phyloP scores from a whole-genome alignment of 140 eudicot species.

The Cichorium intybus region DNA sequence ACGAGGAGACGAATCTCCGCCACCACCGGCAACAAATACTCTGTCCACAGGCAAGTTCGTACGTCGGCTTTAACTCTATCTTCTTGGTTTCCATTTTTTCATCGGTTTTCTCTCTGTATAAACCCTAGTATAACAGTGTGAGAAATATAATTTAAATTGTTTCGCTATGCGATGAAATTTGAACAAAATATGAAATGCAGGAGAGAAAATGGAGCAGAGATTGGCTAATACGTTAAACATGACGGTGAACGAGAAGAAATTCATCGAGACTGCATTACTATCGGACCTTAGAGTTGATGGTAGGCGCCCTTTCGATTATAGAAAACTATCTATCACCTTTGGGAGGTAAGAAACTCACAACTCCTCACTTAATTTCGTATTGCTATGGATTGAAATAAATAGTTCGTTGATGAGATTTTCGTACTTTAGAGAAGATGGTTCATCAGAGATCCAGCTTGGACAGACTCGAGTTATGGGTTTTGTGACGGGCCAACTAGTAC shows the following conservation, averaged over 20 bases:
- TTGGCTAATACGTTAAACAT: constrained; percentile 63
- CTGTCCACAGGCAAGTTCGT: constrained; percentile 12
- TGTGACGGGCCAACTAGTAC: constrained; percentile 81
- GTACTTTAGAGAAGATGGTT: constrained; percentile 81
- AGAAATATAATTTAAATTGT: neutral
- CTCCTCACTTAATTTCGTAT: neutral
- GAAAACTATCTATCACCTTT: constrained; percentile 58
- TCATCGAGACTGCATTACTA: constrained; percentile 65
- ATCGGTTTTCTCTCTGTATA: neutral
- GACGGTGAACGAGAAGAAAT: constrained; percentile 82
- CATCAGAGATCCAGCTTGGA: constrained; percentile 90
- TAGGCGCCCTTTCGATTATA: constrained; percentile 72
- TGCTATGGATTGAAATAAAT: neutral
- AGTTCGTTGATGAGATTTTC: constrained; percentile 3
- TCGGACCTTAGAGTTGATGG: constrained; percentile 84
- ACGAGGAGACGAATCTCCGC: neutral
- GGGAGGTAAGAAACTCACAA: constrained; percentile 50
- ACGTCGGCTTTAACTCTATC: neutral
- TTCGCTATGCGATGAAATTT: neutral
- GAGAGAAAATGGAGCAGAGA: constrained; percentile 68
- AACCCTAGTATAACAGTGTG: neutral
- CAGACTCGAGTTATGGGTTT: constrained; percentile 86
- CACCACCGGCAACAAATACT: constrained; percentile 1
- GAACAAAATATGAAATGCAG: constrained; percentile 6
- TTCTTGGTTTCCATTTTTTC: neutral